These are phyloP conservation scores for Iris macrosiphon DNA, from an alignment of 106 monocot genomes.

Conservation along the genomic window DNA sequence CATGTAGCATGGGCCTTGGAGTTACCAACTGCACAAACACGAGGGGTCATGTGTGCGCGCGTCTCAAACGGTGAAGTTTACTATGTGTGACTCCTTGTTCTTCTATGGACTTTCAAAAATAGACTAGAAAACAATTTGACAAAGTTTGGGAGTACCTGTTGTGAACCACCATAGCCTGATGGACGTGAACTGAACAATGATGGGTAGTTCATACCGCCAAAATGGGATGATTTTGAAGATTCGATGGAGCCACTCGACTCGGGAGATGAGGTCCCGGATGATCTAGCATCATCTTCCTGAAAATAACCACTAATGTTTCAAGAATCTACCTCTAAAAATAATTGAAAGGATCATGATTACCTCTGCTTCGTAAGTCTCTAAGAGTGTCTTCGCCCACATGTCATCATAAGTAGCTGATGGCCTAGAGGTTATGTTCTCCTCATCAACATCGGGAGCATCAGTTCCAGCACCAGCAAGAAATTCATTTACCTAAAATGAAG, in stretches of 20 bases:
- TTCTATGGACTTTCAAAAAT: background rate
- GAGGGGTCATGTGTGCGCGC: no score
- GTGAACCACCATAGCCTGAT: conserved; percentile 66
- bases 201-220: conserved; percentile 89
- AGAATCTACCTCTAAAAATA: background rate
- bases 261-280: conserved; percentile 86
- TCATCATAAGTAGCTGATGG: conserved; percentile 80
- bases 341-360: conserved; percentile 14
- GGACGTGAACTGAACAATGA: conserved; percentile 91
- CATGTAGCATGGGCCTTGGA: no score
- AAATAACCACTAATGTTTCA: conserved; percentile 5
- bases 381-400: conserved; percentile 93
- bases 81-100: no score
- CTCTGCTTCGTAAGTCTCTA: conserved; percentile 86
- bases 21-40: no score
- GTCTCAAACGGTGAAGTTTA: no score
- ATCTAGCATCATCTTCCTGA: conserved; percentile 93
- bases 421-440: conserved; percentile 73
- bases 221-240: conserved; percentile 92
- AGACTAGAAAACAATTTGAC: background rate
- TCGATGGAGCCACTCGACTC: conserved; percentile 90
- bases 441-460: conserved; percentile 96
- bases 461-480: conserved; percentile 98
- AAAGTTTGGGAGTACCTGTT: conserved; percentile 37
- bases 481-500: conserved; percentile 77